Percentiles rank a stretch among this genome's conserved stretches.
Conservation (phyloP, 495 filamentous ascomycete species). For the Neurospora sp. region DNA sequence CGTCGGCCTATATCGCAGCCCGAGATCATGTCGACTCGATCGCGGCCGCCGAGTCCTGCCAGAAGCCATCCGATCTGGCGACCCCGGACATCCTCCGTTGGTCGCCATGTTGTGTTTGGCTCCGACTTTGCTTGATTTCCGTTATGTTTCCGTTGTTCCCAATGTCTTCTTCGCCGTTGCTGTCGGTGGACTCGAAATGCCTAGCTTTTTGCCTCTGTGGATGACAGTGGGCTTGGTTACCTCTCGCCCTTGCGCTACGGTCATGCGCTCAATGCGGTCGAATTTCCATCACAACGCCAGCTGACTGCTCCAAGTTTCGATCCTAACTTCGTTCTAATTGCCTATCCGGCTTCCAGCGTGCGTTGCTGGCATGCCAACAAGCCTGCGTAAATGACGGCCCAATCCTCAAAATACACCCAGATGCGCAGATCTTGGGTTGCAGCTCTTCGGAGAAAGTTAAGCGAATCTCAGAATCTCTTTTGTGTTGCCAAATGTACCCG, state of each 20-base stretch:
- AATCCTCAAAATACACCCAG: neutral
- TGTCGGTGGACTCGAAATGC: neutral
- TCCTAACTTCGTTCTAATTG: neutral
- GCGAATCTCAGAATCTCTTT: neutral
- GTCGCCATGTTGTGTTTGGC: neutral
- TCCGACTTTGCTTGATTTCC: neutral
- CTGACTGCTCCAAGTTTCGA: neutral
- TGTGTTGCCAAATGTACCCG: neutral
- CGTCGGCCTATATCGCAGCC: neutral
- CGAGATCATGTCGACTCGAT: neutral
- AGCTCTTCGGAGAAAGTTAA: neutral
- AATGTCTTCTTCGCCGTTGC: neutral
- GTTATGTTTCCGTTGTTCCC: neutral
- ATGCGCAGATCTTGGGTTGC: neutral
- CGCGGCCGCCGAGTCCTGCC: neutral
- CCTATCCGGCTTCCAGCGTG: neutral
- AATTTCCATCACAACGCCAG: neutral
- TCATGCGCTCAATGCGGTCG: neutral
- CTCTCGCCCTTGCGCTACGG: neutral
- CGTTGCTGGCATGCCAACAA: neutral
- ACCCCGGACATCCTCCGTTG: neutral
- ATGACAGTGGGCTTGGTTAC: neutral
- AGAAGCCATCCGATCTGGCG: neutral
- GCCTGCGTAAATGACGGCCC: neutral
- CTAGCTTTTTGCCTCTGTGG: neutral